Percentiles rank a stretch among this genome's conserved stretches.
Evolutionary conservation across 176 grass and related monocot species (phyloP).

Genomic region (Zea luxurians): DNA sequence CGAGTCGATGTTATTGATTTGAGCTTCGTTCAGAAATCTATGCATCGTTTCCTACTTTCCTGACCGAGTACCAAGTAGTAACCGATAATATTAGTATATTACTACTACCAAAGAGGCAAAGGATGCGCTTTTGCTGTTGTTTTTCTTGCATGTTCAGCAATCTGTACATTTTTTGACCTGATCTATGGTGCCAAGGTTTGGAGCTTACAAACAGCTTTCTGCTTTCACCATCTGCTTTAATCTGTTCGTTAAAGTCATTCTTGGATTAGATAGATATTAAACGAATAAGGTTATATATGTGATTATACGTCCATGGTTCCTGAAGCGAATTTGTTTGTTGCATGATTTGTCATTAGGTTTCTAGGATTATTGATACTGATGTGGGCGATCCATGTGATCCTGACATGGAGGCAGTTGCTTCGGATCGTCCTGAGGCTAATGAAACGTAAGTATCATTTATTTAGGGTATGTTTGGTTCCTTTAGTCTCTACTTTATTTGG

Average conservation of each 20-base stretch:
- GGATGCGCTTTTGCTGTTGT: too few relatives aligned
- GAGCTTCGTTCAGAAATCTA: background rate
- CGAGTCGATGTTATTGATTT: background rate
- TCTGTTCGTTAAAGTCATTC: background rate
- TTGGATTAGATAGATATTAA: background rate
- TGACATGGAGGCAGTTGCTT: conserved; percentile 19
- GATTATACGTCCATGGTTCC: background rate
- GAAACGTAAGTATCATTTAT: conserved; percentile 35
- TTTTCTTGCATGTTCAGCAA: too few relatives aligned
- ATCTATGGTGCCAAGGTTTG: too few relatives aligned
- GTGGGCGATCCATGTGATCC: conserved; percentile 27
- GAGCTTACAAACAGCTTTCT: too few relatives aligned
- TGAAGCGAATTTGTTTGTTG: background rate
- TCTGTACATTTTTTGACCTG: too few relatives aligned
- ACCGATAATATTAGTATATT: background rate
- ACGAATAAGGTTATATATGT: background rate
- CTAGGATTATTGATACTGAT: conserved; percentile 42
- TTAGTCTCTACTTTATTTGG: too few relatives aligned
- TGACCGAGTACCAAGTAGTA: background rate
- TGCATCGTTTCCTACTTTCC: background rate
- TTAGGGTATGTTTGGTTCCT: too few relatives aligned
- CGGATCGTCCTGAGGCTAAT: conserved; percentile 25
- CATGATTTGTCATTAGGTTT: conserved; percentile 39
- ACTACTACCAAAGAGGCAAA: too few relatives aligned
- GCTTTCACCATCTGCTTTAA: too few relatives aligned